Evolutionary conservation across 2,329 filamentous ascomycete genomes (phyloP).

Genomic region (Fusarium pininemorale): DNA sequence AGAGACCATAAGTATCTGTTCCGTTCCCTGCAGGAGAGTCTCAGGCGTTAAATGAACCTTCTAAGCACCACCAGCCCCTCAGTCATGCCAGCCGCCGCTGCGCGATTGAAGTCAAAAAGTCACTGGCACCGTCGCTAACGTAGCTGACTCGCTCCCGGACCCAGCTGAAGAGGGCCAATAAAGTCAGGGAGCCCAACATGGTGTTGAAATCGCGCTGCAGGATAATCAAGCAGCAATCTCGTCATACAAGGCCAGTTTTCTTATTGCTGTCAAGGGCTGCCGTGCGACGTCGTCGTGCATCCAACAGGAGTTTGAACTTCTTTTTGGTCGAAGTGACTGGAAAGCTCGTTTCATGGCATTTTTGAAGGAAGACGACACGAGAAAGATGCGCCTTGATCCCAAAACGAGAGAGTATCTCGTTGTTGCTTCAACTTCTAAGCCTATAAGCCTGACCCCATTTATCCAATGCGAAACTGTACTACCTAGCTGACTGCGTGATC

Average conservation of each 20-base stretch:
- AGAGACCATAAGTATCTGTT: fast-evolving
- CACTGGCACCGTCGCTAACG: background rate
- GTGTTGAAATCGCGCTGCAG: fast-evolving
- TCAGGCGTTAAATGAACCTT: too few relatives aligned
- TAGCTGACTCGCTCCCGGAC: too few relatives aligned
- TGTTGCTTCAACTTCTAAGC: background rate
- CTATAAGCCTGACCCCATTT: fast-evolving
- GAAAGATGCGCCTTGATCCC: background rate
- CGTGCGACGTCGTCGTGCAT: background rate
- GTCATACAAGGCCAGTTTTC: background rate
- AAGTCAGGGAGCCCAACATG: fast-evolving
- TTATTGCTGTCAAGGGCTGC: background rate
- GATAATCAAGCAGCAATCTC: background rate
- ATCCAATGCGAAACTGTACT: background rate
- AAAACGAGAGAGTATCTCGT: background rate
- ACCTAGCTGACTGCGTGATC: fast-evolving
- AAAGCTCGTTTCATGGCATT: fast-evolving
- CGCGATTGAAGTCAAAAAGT: too few relatives aligned
- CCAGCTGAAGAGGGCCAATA: background rate
- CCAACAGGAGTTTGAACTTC: background rate
- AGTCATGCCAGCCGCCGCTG: too few relatives aligned
- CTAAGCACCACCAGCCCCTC: too few relatives aligned
- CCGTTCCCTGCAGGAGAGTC: too few relatives aligned
- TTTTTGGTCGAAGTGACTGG: fast-evolving
- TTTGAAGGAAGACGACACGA: fast-evolving